Evolutionary conservation across 176 grass and related monocot genomes (phyloP), one percentile per base, ranked within the genome.

Genomic region (Melocanna baccifera): DNA sequence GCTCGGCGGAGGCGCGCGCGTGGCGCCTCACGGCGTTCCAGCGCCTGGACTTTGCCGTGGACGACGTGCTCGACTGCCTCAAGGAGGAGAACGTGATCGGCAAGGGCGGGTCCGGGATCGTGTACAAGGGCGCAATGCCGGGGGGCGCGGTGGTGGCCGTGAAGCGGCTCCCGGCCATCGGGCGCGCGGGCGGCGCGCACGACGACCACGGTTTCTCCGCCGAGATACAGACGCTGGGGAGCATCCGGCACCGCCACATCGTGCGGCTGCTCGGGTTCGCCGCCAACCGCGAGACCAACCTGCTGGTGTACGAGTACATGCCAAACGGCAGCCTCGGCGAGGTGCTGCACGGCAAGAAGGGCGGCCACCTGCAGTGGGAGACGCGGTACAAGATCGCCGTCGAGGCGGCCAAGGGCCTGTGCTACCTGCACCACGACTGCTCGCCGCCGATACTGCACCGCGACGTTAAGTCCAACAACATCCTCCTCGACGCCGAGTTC

Each of bases 381-480:
- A 97, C 92, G 36, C 87, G 95, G 75, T 94, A 91, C 87, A 97
- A 97, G 86, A 91, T 97, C 64, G 95, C 95, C 20, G 25, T 94
- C 12, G 92, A 97, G 87, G 90, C 95, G 45, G 95, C 95, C 19
- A 94, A 93, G 92, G 95, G 95, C 2, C 95, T 97, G 11, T 97
- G 95, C 86, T 97, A 97, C 84, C 89, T 97, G 46, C 95, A 97
- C 91, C 95, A 97, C 57, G 95, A 97, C 73, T 97, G 95, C 81
- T 93, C 90, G 46, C 95, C 92, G 55, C 77, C 86, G 40, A 97
- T 97, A 42, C 86, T 97, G 58, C 95, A 97, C 81, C 90, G 95
- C 62, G 95, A 97, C 79, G 95, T 97, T 43, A 97, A 97, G 86
- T 97, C 95, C 61, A 97, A 97, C 83, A 97, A 97, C 89, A 97